Base-by-base conservation (phyloP, 2,329 filamentous ascomycete genomes). In the Piedraia hortae region DNA sequence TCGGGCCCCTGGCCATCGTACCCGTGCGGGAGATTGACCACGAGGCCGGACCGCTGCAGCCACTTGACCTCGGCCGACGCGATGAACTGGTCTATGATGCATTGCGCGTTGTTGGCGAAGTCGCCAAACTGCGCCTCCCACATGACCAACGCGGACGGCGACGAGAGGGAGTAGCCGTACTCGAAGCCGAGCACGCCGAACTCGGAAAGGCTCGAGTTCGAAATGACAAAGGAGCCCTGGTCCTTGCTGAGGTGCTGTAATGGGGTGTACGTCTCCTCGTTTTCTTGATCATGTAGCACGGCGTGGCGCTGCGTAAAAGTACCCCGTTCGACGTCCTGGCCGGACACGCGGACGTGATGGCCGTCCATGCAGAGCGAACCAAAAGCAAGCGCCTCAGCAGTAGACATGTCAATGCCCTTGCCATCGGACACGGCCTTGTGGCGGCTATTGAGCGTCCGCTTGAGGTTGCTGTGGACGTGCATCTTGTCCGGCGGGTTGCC, bases 81-180 rank as follows among this genome's bases (percentile, higher is more conserved):
- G 37, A 97, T 70, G 53, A 97, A 97, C 51, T 97, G 85, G 47
- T 97, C 85, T 42, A 97, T 88, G 49, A 97, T 88, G 47, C 78
- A 89, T 53, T 97, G 85, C 19, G 85, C 82, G 42, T 91, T 97
- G 62, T 97, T 97, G 59, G 85, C 85, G 41, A 97, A 97, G 51
- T 97, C 85, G 58, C 85, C 85, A 41, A 97, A 97, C 50, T 97
- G 85, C 16, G 85, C 85, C 54, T 97, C 85, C 85, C 85, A 97
- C 67, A 97, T 89, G 37, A 97, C 82, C 12, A 97, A 64, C 16
- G 85, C 82, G 44, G 91, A 89, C 26, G 85, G 85, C 14, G 85
- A 93, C 13, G 80, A 89, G 28, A 97, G 55, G 3, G 85, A 97
- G 57, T 97, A 97, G 28, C 85, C 85, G 41, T 97, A 97, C 51